phyloP scores from a whole-genome alignment of 2,329 filamentous ascomycete species.

The Aspergillus floridensis region DNA sequence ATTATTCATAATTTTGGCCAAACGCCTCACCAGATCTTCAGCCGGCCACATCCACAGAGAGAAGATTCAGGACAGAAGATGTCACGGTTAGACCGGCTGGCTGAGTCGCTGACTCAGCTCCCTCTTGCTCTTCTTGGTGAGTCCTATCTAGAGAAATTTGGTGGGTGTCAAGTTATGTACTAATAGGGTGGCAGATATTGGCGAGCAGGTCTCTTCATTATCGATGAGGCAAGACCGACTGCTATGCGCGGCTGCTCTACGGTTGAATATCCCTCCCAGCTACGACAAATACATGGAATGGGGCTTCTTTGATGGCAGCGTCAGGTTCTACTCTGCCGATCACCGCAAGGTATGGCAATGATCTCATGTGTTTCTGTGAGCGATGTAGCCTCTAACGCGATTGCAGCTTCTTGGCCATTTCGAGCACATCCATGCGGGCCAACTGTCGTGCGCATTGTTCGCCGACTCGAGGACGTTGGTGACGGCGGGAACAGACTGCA shows the following conservation, averaged over 20 bases:
- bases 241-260: slow-evolving; percentile 77
- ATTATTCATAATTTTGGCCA: slow-evolving; percentile 99
- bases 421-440: slow-evolving; percentile 89
- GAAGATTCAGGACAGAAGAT: slow-evolving; percentile 65
- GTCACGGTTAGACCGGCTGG: slow-evolving; percentile 72
- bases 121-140: slow-evolving; percentile 72
- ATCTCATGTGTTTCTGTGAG: neutral
- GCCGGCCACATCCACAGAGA: slow-evolving; percentile 71
- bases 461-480: slow-evolving; percentile 88
- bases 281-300: slow-evolving; percentile 94
- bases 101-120: slow-evolving; percentile 72
- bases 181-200: slow-evolving; percentile 51
- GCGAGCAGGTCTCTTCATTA: slow-evolving; percentile 76
- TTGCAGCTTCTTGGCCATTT: slow-evolving; percentile 71
- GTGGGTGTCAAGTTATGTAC: neutral
- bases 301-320: slow-evolving; percentile 89
- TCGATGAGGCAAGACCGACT: slow-evolving; percentile 77
- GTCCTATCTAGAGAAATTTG: slow-evolving; percentile 10
- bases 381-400: neutral
- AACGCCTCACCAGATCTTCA: slow-evolving; percentile 92
- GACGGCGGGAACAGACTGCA: slow-evolving; percentile 89
- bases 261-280: slow-evolving; percentile 78
- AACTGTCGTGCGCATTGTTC: slow-evolving; percentile 78
- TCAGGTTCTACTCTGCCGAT: slow-evolving; percentile 86
- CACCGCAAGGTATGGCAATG: slow-evolving; percentile 62